Evolutionary conservation across 2,329 filamentous ascomycete genomes (phyloP).

Genomic region (Colletotrichum costaricense): DNA sequence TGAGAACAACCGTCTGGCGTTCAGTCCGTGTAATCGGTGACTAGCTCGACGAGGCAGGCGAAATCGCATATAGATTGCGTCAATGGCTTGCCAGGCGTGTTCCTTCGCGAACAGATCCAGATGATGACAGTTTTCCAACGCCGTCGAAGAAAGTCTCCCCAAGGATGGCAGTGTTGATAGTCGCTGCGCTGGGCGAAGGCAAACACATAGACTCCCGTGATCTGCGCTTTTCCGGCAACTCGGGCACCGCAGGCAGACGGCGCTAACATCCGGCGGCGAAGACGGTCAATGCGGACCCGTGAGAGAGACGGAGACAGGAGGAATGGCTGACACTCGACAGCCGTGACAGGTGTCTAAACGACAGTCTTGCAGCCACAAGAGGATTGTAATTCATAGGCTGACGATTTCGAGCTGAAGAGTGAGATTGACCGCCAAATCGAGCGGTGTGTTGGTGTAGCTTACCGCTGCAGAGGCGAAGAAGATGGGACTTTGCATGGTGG

Average conservation of each 20-base stretch:
- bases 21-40: not conserved
- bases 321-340: not conserved
- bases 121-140: not conserved
- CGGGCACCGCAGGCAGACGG: not conserved
- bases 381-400: not conserved
- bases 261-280: not conserved
- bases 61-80: constrained; percentile 7
- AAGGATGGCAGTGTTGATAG: not conserved
- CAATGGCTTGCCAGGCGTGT: constrained; percentile 18
- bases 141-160: not conserved
- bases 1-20: constrained; percentile 1
- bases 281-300: constrained; percentile 1
- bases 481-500: constrained; percentile 14
- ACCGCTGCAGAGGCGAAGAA: not conserved
- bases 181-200: not conserved
- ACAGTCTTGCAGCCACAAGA: not conserved
- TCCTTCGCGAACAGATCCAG: constrained; percentile 14
- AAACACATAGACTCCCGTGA: constrained; percentile 15
- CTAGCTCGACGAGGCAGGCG: not conserved
- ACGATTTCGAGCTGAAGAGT: not conserved
- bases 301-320: not conserved
- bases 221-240: not conserved
- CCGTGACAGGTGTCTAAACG: constrained; percentile 11
- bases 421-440: constrained; percentile 21
- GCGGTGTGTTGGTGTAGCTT: constrained; percentile 20